Base-by-base conservation (phyloP, 768 basidiomycete genomes). In the Tulasnella calospora region DNA sequence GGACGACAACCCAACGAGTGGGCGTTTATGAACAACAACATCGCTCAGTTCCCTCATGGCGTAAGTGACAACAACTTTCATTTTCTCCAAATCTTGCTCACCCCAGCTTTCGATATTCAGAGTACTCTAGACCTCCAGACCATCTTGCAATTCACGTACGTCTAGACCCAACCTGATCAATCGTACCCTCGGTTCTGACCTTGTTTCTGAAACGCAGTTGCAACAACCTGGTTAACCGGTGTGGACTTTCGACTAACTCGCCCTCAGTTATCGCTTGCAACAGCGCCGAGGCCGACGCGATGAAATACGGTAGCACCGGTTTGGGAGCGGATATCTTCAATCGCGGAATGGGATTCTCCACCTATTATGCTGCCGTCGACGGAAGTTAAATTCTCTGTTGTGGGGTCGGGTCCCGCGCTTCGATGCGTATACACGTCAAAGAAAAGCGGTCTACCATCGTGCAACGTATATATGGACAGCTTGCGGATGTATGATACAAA, bases 211-310 rank as follows among this genome's bases (percentile, higher is more conserved):
- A 33, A 27, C 51, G 74, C 7, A 77, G 38, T 13, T 77, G 77
- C 77, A 51, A 74, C 71, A 78, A 73, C 77, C 40, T 78, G 38
- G 72, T 78, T 36, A 78, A 78, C 44, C 27, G 30, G 17, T 78
- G 77, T 47, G 77, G 77, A 36, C 77, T 78, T 9, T 47, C 55
- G 2, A 46, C 55, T 23, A 74, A 33, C 19, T 41, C 41, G 40
- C 4, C 23, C 8, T 12, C 72, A 5, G 69, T 73, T 7, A 17
- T 17, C 23, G 40, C 77, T 38, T 78, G 77, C 44, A 40, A 70
- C 44, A 30, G 19, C 21, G 77, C 77, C 55, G 17, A 78, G 71
- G 17, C 38, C 12, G 40, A 30, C 6, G 69, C 77, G 23, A 19
- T 41, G 27, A 51, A 33, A 5, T 23, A 67, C 23, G 77, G 71